Evolutionary conservation across 208 protist species (phyloP), one percentile per base, ranked within the genome.

Genomic region (Trypanosoma theileri): DNA sequence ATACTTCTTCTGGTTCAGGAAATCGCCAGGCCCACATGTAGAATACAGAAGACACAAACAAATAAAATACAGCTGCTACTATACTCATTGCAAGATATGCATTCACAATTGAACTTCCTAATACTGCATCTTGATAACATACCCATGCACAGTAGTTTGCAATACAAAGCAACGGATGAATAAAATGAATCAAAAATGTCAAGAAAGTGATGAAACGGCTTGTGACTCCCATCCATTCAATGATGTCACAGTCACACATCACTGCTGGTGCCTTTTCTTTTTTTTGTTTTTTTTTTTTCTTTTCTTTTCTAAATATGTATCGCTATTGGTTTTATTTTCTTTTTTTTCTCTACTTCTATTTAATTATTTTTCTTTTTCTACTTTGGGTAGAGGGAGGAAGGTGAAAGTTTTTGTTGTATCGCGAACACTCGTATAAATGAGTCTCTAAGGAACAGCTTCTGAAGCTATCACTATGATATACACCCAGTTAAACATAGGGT

Each of bases 11-110:
- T 21, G 91, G 91, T 73, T 93, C 84, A 16, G 88, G 88, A 51
- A 85, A 96, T 42, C 91, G 85, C 84, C 86, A 96, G 3, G 91
- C 91, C 88, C 91, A 96, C 91, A 94, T 94, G 80, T 96, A 96
- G 58, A 94, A 90, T 28, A 93, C 79, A 9, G 88, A 94, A 13
- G 82, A 71, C 0, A 80, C 80, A 12, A 93, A 66, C 17, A 94
- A 75, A 72, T 90, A 92, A 58, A 74, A 82, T 57, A 92, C 19
- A 54, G 79, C 82, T 46, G 80, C 79, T 17, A 96, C 70, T 21
- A 96, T 78, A 14, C 65, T 77, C 81, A 91, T 73, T 26, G 75
- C 70, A n/a, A 96, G 70, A 70, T 96, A 96, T 9, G 76, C 80
- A 19, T 57, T 59, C 12, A 82, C 55, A 4, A 83, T 35, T 56